phyloP scores from a whole-genome alignment of 495 filamentous ascomycete species.

The Penicillium pancosmium region DNA sequence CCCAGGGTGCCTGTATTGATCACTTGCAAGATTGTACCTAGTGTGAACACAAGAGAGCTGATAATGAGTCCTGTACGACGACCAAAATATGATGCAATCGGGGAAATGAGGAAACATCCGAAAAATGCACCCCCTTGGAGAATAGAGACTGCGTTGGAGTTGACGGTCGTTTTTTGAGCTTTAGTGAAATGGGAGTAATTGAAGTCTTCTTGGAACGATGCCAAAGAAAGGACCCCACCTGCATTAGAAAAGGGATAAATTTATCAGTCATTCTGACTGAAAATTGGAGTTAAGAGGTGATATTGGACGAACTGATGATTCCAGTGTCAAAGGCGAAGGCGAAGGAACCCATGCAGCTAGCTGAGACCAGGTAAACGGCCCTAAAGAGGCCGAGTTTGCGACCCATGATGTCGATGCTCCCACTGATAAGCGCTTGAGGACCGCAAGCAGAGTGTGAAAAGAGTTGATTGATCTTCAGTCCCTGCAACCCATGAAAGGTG shows the following conservation, averaged over 20 bases:
- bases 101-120: conserved; percentile 50
- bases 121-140: conserved; percentile 48
- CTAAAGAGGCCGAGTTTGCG: conserved; percentile 36
- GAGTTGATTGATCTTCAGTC: background rate
- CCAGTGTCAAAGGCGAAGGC: conserved; percentile 45
- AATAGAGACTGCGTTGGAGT: conserved; percentile 47
- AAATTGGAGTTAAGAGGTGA: background rate
- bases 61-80: conserved; percentile 44
- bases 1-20: conserved; percentile 44
- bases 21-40: conserved; percentile 49
- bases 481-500: background rate
- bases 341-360: conserved; percentile 45
- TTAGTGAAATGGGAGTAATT: conserved; percentile 27
- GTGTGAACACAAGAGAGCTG: conserved; percentile 42
- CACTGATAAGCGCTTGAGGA: background rate
- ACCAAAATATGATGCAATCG: conserved; percentile 45
- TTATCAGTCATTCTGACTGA: background rate
- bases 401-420: conserved; percentile 24
- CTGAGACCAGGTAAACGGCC: conserved; percentile 38
- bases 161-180: conserved; percentile 37
- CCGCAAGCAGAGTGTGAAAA: no score
- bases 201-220: conserved; percentile 44
- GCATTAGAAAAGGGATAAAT: background rate
- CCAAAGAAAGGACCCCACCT: conserved; percentile 43
- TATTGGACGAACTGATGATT: conserved; percentile 35